Percentiles rank a stretch among this genome's conserved stretches.
These are phyloP conservation scores for Chamaenerion angustifolium DNA, from an alignment of 345 rosid genomes.

Conservation along the genomic window DNA sequence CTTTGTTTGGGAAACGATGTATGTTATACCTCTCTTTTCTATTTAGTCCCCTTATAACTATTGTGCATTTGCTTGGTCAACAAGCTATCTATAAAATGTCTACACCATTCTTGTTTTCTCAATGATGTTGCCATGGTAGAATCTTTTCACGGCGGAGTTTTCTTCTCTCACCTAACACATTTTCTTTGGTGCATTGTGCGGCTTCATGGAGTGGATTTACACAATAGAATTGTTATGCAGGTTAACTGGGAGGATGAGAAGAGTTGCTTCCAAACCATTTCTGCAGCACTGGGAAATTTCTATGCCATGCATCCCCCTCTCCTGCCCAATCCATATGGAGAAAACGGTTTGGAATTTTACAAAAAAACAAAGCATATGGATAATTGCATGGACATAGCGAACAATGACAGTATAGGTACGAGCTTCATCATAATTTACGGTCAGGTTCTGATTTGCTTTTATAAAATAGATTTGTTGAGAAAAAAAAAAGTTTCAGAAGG, in stretches of 20 bases:
- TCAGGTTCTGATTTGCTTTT: too few relatives aligned
- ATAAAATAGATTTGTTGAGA: too few relatives aligned
- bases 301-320: conserved; percentile 89
- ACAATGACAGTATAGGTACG: conserved; percentile 24
- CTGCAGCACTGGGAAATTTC: conserved; percentile 86
- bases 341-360: conserved; percentile 43
- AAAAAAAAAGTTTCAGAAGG: too few relatives aligned
- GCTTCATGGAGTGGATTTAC: too few relatives aligned
- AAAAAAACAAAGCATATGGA: conserved; percentile 21
- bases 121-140: too few relatives aligned
- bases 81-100: too few relatives aligned
- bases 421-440: background rate
- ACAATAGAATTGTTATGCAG: conserved; percentile 17
- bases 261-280: conserved; percentile 65
- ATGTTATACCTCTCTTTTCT: conserved; percentile 19
- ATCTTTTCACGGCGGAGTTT: too few relatives aligned
- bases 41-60: background rate
- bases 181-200: too few relatives aligned
- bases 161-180: too few relatives aligned
- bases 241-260: conserved; percentile 88
- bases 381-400: conserved; percentile 20
- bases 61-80: background rate
- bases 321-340: conserved; percentile 75
- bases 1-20: conserved; percentile 94
- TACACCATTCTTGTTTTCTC: too few relatives aligned